Evolutionary conservation across 208 protist species (phyloP).

Genomic region (Borovskyia barvae): DNA sequence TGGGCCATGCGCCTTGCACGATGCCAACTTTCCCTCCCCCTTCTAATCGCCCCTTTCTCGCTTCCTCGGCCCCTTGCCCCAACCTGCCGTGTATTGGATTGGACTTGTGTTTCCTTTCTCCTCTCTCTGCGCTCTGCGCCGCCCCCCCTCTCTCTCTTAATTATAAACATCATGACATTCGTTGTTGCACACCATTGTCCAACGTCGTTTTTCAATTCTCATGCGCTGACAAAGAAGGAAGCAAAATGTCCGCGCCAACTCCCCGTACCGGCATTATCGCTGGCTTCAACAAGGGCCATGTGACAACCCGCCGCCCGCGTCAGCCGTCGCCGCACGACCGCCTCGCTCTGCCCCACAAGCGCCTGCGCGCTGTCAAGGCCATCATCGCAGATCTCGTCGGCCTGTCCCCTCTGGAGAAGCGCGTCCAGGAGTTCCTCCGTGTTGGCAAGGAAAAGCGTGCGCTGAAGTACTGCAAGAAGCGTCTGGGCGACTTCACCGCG

Average conservation of each 20-base stretch:
- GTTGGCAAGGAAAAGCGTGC: constrained; percentile 95
- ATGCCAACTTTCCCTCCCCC: too few relatives aligned
- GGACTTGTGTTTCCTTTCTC: too few relatives aligned
- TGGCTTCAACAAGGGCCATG: constrained; percentile 93
- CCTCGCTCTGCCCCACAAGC: constrained; percentile 87
- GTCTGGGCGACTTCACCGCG: constrained; percentile 85
- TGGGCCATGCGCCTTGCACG: too few relatives aligned
- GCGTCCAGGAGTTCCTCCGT: constrained; percentile 93
- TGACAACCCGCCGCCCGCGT: constrained; percentile 84
- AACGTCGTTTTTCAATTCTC: neutral
- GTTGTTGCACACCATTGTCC: neutral
- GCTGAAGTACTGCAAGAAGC: constrained; percentile 94
- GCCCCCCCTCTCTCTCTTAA: too few relatives aligned
- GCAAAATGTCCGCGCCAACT: constrained; percentile 56
- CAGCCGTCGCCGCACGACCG: constrained; percentile 76
- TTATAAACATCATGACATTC: too few relatives aligned
- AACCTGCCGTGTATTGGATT: too few relatives aligned
- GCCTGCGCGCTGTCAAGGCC: constrained; percentile 87
- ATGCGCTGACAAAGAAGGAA: neutral
- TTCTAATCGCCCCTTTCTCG: too few relatives aligned
- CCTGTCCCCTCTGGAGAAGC: constrained; percentile 89
- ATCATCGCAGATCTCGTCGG: constrained; percentile 91
- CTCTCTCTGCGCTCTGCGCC: too few relatives aligned
- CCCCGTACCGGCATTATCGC: constrained; percentile 90
- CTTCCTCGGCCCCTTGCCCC: too few relatives aligned